These are phyloP conservation scores for Leersia perrieri DNA, from an alignment of 176 grass and related monocot genomes.

Conservation along the genomic window DNA sequence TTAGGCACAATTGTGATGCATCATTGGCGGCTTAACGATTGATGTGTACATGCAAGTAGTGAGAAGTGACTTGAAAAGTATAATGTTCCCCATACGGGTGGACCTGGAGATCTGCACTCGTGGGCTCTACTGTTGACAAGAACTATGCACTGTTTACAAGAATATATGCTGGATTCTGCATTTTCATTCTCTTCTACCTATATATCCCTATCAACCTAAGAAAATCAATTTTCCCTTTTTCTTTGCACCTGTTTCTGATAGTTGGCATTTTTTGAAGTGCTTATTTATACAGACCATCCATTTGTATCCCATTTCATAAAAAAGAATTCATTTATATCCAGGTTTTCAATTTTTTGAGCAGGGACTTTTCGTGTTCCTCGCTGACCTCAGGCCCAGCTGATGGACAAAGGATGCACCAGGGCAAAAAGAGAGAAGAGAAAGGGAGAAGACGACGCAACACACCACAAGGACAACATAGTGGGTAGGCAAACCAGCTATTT, in stretches of 20 bases:
- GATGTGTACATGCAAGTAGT: conserved; percentile 8
- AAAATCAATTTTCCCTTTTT: background rate
- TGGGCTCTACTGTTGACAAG: conserved; percentile 11
- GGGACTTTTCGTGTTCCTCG: background rate
- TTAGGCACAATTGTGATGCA: background rate
- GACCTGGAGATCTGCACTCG: background rate
- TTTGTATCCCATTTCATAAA: background rate
- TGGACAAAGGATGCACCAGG: conserved; percentile 3
- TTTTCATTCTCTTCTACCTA: background rate
- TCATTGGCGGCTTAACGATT: background rate
- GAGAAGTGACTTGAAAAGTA: background rate
- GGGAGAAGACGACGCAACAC: background rate
- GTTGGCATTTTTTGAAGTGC: background rate
- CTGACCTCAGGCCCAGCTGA: background rate
- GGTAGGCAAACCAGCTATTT: background rate
- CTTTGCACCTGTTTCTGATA: background rate
- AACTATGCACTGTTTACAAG: background rate
- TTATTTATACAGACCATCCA: background rate
- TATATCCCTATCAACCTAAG: background rate
- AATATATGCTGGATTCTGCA: background rate
- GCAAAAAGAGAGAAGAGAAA: background rate
- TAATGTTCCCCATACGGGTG: background rate
- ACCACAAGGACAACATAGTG: background rate
- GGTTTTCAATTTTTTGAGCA: background rate
- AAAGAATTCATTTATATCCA: background rate